Evolutionary conservation across 2,329 filamentous ascomycete species (phyloP).

Genomic region (Penicillium sp.): DNA sequence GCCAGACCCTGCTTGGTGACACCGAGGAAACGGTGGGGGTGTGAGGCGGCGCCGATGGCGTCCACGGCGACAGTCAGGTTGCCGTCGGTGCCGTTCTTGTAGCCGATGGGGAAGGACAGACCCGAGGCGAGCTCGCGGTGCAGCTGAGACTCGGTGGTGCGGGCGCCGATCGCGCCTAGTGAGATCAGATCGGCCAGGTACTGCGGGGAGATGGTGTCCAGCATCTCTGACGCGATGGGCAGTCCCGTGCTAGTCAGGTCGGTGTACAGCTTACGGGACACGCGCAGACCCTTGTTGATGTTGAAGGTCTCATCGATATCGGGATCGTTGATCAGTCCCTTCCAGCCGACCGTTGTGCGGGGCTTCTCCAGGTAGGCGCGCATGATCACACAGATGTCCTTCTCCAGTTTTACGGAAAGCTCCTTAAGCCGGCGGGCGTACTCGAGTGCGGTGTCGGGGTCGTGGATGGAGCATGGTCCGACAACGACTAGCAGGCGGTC

Average conservation of each 20-base stretch:
- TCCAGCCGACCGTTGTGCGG: conserved; percentile 97
- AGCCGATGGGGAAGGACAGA: conserved; percentile 94
- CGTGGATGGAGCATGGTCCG: conserved; percentile 96
- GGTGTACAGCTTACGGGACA: conserved; percentile 89
- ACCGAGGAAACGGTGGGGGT: conserved; percentile 89
- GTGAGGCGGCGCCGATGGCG: conserved; percentile 72
- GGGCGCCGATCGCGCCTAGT: conserved; percentile 89
- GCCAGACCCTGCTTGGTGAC: conserved; percentile 97
- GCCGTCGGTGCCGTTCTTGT: conserved; percentile 99
- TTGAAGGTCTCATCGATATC: conserved; percentile 96
- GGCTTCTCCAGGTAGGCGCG: conserved; percentile 99
- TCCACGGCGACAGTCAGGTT: conserved; percentile 89
- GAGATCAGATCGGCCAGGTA: conserved; percentile 96
- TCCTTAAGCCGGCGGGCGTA: conserved; percentile 78
- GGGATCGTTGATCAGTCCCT: conserved; percentile 97
- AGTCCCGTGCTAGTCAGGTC: conserved; percentile 84
- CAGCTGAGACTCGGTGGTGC: conserved; percentile 94
- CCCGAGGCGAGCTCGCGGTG: conserved; percentile 95
- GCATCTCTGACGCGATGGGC: conserved; percentile 96
- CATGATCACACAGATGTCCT: conserved; percentile 92
- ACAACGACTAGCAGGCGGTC: conserved; percentile 92
- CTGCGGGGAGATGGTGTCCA: conserved; percentile 97
- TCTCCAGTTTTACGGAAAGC: conserved; percentile 73
- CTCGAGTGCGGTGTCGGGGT: conserved; percentile 81
- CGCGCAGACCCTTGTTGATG: conserved; percentile 96